Conservation (phyloP, 257 asterid genomes). For the Solanum verrucosum region DNA sequence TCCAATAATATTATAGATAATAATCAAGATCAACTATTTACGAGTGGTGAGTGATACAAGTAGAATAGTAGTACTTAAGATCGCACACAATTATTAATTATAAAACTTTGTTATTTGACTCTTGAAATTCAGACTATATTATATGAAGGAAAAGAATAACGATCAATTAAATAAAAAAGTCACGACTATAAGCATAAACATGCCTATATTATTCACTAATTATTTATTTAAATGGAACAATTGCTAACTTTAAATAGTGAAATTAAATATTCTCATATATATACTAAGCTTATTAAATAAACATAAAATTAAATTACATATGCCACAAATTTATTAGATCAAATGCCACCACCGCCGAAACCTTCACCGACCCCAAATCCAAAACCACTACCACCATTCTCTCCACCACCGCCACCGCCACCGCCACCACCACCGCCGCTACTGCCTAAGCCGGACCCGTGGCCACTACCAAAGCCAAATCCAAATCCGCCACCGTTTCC, state of each 20-base stretch:
- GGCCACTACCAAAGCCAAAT: not conserved
- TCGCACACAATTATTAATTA: too few relatives aligned
- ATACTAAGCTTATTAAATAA: not conserved
- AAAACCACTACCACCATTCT: not conserved
- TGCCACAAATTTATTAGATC: not conserved
- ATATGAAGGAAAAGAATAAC: too few relatives aligned
- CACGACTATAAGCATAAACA: not conserved
- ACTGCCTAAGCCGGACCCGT: constrained; percentile 8
- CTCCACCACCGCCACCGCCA: not conserved
- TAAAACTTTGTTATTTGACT: too few relatives aligned
- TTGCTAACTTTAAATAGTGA: not conserved
- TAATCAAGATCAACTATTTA: not conserved
- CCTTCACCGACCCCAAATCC: not conserved
- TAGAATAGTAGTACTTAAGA: too few relatives aligned
- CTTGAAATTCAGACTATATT: too few relatives aligned
- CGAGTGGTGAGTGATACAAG: not conserved
- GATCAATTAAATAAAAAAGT: not conserved
- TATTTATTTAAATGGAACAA: not conserved
- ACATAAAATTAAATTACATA: not conserved
- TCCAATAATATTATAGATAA: too few relatives aligned
- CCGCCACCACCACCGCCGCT: not conserved
- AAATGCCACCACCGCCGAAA: not conserved
- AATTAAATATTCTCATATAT: not conserved
- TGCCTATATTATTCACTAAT: not conserved
- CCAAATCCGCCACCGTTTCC: not conserved